Conservation (phyloP, 75 land plant species). For the Pinus albicaulis region DNA sequence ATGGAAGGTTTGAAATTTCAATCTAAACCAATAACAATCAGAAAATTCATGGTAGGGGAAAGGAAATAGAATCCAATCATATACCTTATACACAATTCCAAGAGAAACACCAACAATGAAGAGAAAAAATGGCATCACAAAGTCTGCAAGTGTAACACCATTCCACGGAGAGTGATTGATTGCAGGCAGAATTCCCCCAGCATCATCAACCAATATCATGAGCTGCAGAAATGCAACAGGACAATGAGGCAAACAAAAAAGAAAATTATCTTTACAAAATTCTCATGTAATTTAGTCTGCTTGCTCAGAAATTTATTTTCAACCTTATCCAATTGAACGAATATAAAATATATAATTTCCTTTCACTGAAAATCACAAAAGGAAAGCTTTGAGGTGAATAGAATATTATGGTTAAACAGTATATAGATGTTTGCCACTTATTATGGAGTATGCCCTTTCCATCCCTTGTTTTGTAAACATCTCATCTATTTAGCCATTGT, state of each 20-base stretch:
- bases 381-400: neutral
- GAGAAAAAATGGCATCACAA: constrained; percentile 81
- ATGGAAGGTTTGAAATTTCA: neutral
- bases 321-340: neutral
- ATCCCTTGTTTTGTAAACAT: neutral
- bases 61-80: neutral
- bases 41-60: neutral
- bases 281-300: neutral
- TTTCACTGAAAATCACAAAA: neutral
- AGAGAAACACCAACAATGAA: constrained; percentile 75
- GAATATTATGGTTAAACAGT: no score
- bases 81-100: constrained; percentile 68
- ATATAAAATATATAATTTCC: neutral
- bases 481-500: neutral
- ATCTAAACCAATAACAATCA: no score
- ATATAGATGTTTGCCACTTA: neutral
- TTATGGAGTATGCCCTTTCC: neutral
- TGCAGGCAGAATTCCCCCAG: constrained; percentile 61
- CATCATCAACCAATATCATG: constrained; percentile 85
- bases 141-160: constrained; percentile 75
- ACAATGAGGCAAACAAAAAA: neutral
- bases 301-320: neutral
- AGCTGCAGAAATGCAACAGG: constrained; percentile 36
- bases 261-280: neutral
- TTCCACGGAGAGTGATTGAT: constrained; percentile 87